Percentiles rank a stretch among this genome's conserved stretches.
Evolutionary conservation across 1,139 yeast species (phyloP).

Genomic region (Candida dubliniensis): DNA sequence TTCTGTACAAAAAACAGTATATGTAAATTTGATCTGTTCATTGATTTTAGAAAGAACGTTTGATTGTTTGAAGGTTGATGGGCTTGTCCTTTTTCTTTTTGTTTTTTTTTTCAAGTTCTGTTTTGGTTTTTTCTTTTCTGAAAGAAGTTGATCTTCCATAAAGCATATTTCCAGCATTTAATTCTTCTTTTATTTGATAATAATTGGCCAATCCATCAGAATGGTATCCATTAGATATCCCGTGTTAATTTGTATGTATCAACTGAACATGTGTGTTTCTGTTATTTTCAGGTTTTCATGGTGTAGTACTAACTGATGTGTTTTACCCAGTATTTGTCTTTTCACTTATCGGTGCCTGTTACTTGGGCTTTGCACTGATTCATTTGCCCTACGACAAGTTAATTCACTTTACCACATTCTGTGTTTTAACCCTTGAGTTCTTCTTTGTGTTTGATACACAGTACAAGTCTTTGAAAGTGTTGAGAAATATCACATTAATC

Average conservation of each 20-base stretch:
- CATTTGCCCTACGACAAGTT: constrained; percentile 52
- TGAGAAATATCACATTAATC: constrained; percentile 41
- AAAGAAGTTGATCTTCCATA: background rate
- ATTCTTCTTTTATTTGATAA: background rate
- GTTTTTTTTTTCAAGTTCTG: background rate
- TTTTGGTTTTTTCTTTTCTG: too few relatives aligned
- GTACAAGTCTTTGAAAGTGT: constrained; percentile 34
- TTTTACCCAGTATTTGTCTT: constrained; percentile 25
- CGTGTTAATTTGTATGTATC: constrained; percentile 5
- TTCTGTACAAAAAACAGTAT: background rate
- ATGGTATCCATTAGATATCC: constrained; percentile 10
- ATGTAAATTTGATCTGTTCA: background rate
- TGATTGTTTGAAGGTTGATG: background rate
- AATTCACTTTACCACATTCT: constrained; percentile 51
- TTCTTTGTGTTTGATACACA: constrained; percentile 53
- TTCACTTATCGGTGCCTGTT: constrained; percentile 33
- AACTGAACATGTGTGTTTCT: too few relatives aligned
- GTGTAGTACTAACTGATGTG: constrained; percentile 8
- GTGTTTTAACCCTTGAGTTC: constrained; percentile 50
- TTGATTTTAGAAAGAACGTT: too few relatives aligned
- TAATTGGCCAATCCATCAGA: background rate
- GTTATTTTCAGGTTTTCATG: background rate
- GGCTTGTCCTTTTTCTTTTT: too few relatives aligned
- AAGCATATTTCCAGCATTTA: background rate
- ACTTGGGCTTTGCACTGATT: constrained; percentile 54